Evolutionary conservation across 1,284 basidiomycete species (phyloP), one percentile per base, ranked within the genome.

Genomic region (Ceratobasidium papillatum): DNA sequence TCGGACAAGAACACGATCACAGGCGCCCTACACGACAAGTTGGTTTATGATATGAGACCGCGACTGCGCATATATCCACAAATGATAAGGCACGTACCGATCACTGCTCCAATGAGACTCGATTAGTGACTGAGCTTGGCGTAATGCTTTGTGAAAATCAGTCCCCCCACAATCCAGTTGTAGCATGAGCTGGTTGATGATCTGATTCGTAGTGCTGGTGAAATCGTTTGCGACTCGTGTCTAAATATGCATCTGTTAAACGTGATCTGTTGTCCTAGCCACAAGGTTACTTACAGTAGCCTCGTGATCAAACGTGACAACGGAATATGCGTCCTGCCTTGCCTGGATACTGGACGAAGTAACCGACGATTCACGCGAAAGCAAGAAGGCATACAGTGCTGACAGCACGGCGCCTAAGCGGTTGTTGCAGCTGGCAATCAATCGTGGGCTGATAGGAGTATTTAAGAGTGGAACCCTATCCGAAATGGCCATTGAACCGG

Each of bases 1-100:
- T 89, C 88, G 0, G 89, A 90, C 12, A 90, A 81, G 79, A 90
- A 90, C 27, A 90, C 84, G 12, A 90, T 80, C 14, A 90, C 84
- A 0, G 89, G 89, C 0, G 82, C 79, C 74, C 89, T 90, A 25
- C 12, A n/a, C n/a, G n/a, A n/a, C n/a, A n/a, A n/a, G n/a, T n/a
- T n/a, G n/a, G n/a, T n/a, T n/a, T n/a, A n/a, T n/a, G n/a, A n/a
- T n/a, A n/a, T n/a, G n/a, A n/a, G n/a, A n/a, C n/a, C n/a, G n/a
- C n/a, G n/a, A n/a, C n/a, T n/a, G n/a, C n/a, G n/a, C n/a, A n/a
- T n/a, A n/a, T n/a, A n/a, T n/a, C n/a, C n/a, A n/a, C n/a, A n/a
- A n/a, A n/a, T n/a, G n/a, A n/a, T n/a, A n/a, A n/a, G n/a, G n/a
- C n/a, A 54, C 77, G 64, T 69, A 87, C 88, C 89, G 83, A 75